Evolutionary conservation across 345 rosid genomes (phyloP), one percentile per base, ranked within the genome.

Genomic region (Pugionium cornutum): DNA sequence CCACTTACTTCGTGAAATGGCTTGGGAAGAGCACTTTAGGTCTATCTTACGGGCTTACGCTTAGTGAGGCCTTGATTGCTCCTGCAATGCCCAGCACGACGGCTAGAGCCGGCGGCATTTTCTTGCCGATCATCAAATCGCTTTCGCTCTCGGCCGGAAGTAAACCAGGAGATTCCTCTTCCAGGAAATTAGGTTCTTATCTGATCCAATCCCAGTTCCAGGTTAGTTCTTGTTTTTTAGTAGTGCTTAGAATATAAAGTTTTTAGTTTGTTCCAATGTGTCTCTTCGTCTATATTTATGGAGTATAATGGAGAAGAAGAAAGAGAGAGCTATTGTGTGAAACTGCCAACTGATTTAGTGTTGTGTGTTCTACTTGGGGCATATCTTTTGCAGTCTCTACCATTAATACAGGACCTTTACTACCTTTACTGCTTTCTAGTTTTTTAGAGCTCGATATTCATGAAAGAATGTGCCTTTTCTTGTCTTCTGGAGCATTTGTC

Each of bases 61-160:
- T 90, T 0, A 85, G 99, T 5, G 99, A 94, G 70, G 86, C 89
- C 2, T 73, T 94, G 46, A 90, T 94, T 65, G 96, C 88, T 0
- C 85, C 92, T 6, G 92, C 92, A 0, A 94, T 94, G 99, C 99
- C 96, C 0, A 85, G 95, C 51, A 88, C 99, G 4, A 94, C 91
- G 42, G 97, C 99, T 9, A 83, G 97, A 70, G 99, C 96, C 3
- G 97, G 96, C 27, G 95, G 99, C 0, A 84, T 94, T 60, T 94
- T 94, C 77, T 75, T 90, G 83, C 97, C 99, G 1, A 88, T 94
- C 11, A 94, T 94, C 10, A 86, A 90, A 66, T 88, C 96, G 0
- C 48, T 94, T 66, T 83, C 97, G 9, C 64, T 90, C 50, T 86
- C 97, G 1, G 90, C 92, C 0, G 96, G 95, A 18, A 94, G 97